These are phyloP conservation scores for Helichrysum umbraculigerum DNA, from an alignment of 129 eudicot genomes.

Conservation along the genomic window DNA sequence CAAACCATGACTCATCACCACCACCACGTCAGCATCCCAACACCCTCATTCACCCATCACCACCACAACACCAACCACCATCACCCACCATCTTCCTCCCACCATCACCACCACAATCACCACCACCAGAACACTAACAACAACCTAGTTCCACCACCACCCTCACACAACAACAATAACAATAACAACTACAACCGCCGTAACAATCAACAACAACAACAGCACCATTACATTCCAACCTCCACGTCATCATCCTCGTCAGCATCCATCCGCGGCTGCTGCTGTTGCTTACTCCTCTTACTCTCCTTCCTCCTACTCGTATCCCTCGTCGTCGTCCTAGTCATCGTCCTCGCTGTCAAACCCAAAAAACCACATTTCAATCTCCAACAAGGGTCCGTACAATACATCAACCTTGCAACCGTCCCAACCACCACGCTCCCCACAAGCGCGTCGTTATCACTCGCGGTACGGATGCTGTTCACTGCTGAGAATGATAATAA, in stretches of 20 bases:
- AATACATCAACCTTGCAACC: conserved; percentile 65
- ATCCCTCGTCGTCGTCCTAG: conserved; percentile 63
- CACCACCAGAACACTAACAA: conserved; percentile 14
- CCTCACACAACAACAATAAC: not conserved
- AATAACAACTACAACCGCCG: conserved; percentile 6
- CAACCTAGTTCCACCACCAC: conserved; percentile 17
- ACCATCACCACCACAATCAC: conserved; percentile 3
- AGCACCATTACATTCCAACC: conserved; percentile 28
- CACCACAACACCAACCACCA: conserved; percentile 10
- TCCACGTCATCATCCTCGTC: conserved; percentile 46
- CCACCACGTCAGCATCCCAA: not conserved
- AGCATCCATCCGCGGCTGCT: conserved; percentile 82
- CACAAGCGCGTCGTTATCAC: conserved; percentile 61
- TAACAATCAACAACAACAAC: conserved; percentile 30
- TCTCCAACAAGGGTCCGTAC: conserved; percentile 74
- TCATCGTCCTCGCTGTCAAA: conserved; percentile 69
- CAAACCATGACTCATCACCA: not conserved
- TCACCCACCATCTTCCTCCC: not conserved
- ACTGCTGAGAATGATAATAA: conserved; percentile 70
- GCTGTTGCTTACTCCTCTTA: conserved; percentile 87
- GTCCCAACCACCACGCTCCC: conserved; percentile 32
- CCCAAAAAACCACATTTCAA: conserved; percentile 83
- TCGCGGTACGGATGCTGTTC: conserved; percentile 58
- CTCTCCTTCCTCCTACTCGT: conserved; percentile 75
- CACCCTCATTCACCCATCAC: conserved; percentile 8